phyloP scores from a whole-genome alignment of 495 filamentous ascomycete species.

The Terfezia boudieri region DNA sequence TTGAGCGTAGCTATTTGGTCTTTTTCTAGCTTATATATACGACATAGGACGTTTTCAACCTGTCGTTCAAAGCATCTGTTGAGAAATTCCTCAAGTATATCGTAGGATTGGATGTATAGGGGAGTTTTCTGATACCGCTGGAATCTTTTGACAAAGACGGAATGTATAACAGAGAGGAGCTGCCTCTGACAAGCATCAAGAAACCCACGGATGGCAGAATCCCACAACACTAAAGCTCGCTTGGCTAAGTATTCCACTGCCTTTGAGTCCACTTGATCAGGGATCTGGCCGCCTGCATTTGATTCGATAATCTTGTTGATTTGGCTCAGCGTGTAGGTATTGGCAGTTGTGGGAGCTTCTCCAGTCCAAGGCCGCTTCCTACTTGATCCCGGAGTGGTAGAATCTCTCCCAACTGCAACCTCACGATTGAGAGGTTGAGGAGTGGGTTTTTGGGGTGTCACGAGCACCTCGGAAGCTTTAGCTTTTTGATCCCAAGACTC shows the following conservation, averaged over 20 bases:
- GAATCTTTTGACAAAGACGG: slow-evolving; percentile 6
- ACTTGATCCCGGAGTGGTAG: slow-evolving; percentile 3
- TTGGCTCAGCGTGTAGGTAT: slow-evolving; percentile 14
- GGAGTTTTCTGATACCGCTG: slow-evolving; percentile 9
- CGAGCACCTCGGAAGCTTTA: too few species aligned
- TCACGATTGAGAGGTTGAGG: slow-evolving; percentile 1
- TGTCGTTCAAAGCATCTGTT: slow-evolving; percentile 2
- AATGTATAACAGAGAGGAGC: slow-evolving; percentile 1
- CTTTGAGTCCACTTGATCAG: slow-evolving; percentile 19
- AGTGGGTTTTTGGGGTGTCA: slow-evolving; percentile 2
- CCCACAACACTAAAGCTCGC: slow-evolving; percentile 6
- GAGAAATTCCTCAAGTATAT: slow-evolving; percentile 6
- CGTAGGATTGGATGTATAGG: slow-evolving; percentile 4
- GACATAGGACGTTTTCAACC: neutral
- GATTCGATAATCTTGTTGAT: slow-evolving; percentile 19
- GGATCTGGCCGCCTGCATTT: slow-evolving; percentile 16
- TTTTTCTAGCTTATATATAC: slow-evolving; percentile 5
- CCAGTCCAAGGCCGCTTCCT: slow-evolving; percentile 1
- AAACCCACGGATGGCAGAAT: slow-evolving; percentile 4
- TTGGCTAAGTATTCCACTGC: slow-evolving; percentile 18
- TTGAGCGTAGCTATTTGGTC: slow-evolving; percentile 13
- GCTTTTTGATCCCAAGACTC: too few species aligned
- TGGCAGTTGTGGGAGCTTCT: neutral
- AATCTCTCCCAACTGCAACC: neutral
- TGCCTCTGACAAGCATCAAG: slow-evolving; percentile 1